phyloP scores from a whole-genome alignment of 1,284 basidiomycete species.

The Cystobasidiaceae sp. region DNA sequence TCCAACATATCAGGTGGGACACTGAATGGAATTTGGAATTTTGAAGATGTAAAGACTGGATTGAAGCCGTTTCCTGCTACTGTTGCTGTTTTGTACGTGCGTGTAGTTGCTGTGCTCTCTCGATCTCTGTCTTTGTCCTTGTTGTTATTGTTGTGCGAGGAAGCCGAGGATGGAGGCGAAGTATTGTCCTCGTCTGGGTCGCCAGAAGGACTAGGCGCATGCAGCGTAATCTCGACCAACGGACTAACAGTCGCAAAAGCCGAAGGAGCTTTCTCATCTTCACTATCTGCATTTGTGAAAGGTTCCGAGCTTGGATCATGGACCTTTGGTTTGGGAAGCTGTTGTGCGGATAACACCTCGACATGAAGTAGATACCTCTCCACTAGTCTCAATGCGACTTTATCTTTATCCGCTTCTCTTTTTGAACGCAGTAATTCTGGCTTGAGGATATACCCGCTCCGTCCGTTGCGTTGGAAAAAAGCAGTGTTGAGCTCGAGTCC shows the following conservation, averaged over 20 bases:
- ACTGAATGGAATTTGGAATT: conserved; percentile 63
- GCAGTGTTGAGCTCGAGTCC: conserved; percentile 88
- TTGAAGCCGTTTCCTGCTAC: conserved; percentile 73
- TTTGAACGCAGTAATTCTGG: conserved; percentile 67
- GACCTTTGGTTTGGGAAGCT: conserved; percentile 68
- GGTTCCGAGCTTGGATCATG: conserved; percentile 1
- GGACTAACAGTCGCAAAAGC: conserved; percentile 61
- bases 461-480: conserved; percentile 85
- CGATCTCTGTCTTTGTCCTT: too few relatives aligned
- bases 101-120: too few relatives aligned
- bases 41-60: conserved; percentile 71
- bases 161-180: too few relatives aligned
- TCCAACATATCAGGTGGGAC: conserved; percentile 67
- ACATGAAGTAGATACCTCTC: conserved; percentile 63
- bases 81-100: conserved; percentile 24
- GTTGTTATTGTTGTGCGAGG: too few relatives aligned
- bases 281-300: conserved; percentile 10
- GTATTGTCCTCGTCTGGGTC: conserved; percentile 35
- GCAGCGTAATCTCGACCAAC: conserved; percentile 69
- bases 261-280: not conserved
- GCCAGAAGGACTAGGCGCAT: conserved; percentile 57
- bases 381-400: conserved; percentile 56
- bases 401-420: conserved; percentile 50
- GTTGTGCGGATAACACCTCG: conserved; percentile 80
- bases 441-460: conserved; percentile 85